Conservation (phyloP, 495 filamentous ascomycete species). For the Parathielavia hyrcaniae region DNA sequence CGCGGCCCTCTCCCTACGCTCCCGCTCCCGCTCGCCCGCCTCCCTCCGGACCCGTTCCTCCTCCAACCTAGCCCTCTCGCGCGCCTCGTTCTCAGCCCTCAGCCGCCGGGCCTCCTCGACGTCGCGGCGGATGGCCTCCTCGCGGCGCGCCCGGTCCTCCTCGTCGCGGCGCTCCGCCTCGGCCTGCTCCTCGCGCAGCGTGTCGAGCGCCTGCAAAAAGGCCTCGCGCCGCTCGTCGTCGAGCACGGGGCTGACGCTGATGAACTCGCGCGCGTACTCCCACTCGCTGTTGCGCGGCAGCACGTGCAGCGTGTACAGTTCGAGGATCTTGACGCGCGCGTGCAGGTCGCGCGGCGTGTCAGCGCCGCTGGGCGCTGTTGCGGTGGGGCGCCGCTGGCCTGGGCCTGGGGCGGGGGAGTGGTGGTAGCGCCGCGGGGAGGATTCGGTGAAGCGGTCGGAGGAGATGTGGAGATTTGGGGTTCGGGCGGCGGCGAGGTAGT, state of each 20-base stretch:
- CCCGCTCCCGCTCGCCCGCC: conserved; percentile 23
- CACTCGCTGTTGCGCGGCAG: conserved; percentile 86
- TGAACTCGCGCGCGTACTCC: conserved; percentile 90
- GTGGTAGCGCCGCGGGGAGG: conserved; percentile 25
- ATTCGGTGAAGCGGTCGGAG: conserved; percentile 44
- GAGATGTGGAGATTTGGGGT: conserved; percentile 61
- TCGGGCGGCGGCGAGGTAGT: conserved; percentile 73
- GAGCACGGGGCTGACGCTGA: conserved; percentile 71
- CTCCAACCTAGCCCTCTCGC: conserved; percentile 42
- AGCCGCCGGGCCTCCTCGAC: conserved; percentile 53
- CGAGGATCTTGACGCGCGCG: conserved; percentile 77
- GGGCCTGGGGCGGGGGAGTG: conserved; percentile 25
- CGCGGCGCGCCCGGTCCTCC: conserved; percentile 56
- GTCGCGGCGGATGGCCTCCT: conserved; percentile 52
- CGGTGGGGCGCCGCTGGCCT: neutral
- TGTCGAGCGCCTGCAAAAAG: conserved; percentile 70
- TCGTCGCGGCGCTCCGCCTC: conserved; percentile 57
- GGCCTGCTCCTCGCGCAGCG: conserved; percentile 63
- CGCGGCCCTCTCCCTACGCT: conserved; percentile 5
- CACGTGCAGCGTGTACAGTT: conserved; percentile 89
- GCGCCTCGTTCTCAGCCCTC: conserved; percentile 49
- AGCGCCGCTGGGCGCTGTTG: conserved; percentile 44
- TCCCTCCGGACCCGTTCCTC: conserved; percentile 41
- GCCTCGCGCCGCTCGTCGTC: conserved; percentile 88
- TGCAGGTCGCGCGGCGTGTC: conserved; percentile 71